Evolutionary conservation across 2,329 filamentous ascomycete species (phyloP).

Genomic region (Laburnicola sp.): DNA sequence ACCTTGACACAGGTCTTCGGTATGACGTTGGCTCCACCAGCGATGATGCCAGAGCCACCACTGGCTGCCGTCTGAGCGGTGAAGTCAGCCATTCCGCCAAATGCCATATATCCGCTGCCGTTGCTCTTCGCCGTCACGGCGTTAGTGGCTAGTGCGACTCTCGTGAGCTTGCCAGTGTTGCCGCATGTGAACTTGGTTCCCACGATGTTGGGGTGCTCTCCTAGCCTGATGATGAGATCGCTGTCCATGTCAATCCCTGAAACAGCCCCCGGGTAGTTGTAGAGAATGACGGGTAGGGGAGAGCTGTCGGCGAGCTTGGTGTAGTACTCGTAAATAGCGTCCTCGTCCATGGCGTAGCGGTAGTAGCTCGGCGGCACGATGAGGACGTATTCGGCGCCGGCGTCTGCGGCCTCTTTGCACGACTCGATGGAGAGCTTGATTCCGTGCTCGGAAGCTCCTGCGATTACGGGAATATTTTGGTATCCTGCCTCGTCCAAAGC

Average conservation of each 20-base stretch:
- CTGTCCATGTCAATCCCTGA: slow-evolving; percentile 88
- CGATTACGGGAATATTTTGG: slow-evolving; percentile 73
- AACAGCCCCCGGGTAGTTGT: slow-evolving; percentile 90
- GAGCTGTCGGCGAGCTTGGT: slow-evolving; percentile 73
- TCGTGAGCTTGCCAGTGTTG: slow-evolving; percentile 85
- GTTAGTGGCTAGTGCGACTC: slow-evolving; percentile 72
- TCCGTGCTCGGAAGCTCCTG: slow-evolving; percentile 79
- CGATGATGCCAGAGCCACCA: slow-evolving; percentile 82
- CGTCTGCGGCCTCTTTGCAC: slow-evolving; percentile 65
- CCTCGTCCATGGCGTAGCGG: slow-evolving; percentile 73
- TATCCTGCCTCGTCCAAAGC: slow-evolving; percentile 82
- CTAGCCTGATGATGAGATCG: slow-evolving; percentile 79
- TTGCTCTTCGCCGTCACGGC: slow-evolving; percentile 65
- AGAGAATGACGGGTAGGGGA: slow-evolving; percentile 77
- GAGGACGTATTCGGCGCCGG: slow-evolving; percentile 78
- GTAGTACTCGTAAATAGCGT: slow-evolving; percentile 73
- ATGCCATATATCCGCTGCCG: slow-evolving; percentile 71
- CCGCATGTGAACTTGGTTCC: slow-evolving; percentile 92
- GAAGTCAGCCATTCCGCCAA: slow-evolving; percentile 87
- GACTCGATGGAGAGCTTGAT: slow-evolving; percentile 79
- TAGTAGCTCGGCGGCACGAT: slow-evolving; percentile 84
- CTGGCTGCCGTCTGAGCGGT: slow-evolving; percentile 78
- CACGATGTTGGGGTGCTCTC: slow-evolving; percentile 78
- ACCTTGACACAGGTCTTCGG: slow-evolving; percentile 79
- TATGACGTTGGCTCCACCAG: slow-evolving; percentile 81